phyloP scores from a whole-genome alignment of 2,329 filamentous ascomycete species.

The Aspergillus jensenii region DNA sequence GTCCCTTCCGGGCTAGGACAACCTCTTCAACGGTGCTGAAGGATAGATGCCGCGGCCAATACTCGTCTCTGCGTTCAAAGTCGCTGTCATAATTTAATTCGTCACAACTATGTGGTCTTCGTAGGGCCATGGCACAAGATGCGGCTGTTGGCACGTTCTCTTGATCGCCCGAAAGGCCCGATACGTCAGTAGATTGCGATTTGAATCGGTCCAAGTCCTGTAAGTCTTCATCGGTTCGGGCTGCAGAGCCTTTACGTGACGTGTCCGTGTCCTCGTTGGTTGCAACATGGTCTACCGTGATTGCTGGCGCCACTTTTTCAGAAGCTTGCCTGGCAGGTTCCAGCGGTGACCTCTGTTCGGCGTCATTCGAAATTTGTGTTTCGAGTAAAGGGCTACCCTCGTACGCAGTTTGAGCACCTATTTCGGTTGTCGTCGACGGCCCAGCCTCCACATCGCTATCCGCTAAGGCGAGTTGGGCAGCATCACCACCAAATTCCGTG shows the following conservation, averaged over 20 bases:
- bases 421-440: slow-evolving; percentile 16
- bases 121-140: slow-evolving; percentile 29
- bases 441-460: slow-evolving; percentile 30
- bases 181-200: slow-evolving; percentile 30
- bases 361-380: slow-evolving; percentile 15
- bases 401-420: slow-evolving; percentile 15
- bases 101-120: slow-evolving; percentile 38
- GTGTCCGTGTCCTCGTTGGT: slow-evolving; percentile 19
- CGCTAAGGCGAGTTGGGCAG: slow-evolving; percentile 25
- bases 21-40: slow-evolving; percentile 50
- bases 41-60: slow-evolving; percentile 45
- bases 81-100: slow-evolving; percentile 24
- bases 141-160: slow-evolving; percentile 26
- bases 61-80: slow-evolving; percentile 23
- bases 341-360: slow-evolving; percentile 9
- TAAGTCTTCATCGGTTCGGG: slow-evolving; percentile 26
- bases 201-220: slow-evolving; percentile 30
- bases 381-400: slow-evolving; percentile 21
- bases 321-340: slow-evolving; percentile 15
- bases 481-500: slow-evolving; percentile 29
- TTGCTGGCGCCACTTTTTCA: slow-evolving; percentile 30
- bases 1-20: slow-evolving; percentile 36
- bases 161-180: slow-evolving; percentile 21
- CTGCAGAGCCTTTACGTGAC: slow-evolving; percentile 16
- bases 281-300: slow-evolving; percentile 31